Evolutionary conservation across 1,139 yeast species (phyloP).

Genomic region (Saccharomycopsis hybrid): DNA sequence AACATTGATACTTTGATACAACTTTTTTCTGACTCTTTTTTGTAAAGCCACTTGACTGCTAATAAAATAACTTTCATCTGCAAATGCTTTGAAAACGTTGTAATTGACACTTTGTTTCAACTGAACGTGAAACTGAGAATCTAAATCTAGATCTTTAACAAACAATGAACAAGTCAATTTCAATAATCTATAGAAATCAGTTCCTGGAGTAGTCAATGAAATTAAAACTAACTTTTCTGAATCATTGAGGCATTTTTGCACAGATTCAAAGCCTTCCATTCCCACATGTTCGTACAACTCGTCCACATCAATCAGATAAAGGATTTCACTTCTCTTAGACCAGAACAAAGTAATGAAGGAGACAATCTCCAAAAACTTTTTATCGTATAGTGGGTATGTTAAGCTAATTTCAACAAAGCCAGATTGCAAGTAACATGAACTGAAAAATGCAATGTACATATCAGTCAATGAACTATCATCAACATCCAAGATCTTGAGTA

Average conservation of each 20-base stretch:
- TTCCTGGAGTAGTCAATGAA: conserved; percentile 50
- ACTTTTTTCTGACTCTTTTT: conserved; percentile 51
- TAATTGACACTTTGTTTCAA: conserved; percentile 34
- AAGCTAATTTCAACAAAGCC: conserved; percentile 23
- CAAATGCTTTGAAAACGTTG: conserved; percentile 43
- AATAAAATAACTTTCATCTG: conserved; percentile 54
- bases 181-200: conserved; percentile 49
- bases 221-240: conserved; percentile 45
- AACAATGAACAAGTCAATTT: conserved; percentile 43
- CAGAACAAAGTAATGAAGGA: conserved; percentile 27
- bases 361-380: conserved; percentile 23
- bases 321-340: conserved; percentile 28
- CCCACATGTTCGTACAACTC: conserved; percentile 26
- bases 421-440: conserved; percentile 23
- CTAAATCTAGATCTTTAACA: conserved; percentile 33
- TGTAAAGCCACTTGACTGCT: conserved; percentile 77
- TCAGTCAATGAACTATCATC: conserved; percentile 23
- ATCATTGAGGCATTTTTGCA: conserved; percentile 28
- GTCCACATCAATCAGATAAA: conserved; percentile 25
- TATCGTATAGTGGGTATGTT: conserved; percentile 20
- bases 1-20: conserved; percentile 43
- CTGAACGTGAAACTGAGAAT: conserved; percentile 28
- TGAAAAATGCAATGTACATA: conserved; percentile 24
- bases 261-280: conserved; percentile 23
- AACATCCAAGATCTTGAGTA: conserved; percentile 23